These are phyloP conservation scores for Limonomyces culmigenus DNA, from an alignment of 1,284 basidiomycete genomes.

Conservation along the genomic window DNA sequence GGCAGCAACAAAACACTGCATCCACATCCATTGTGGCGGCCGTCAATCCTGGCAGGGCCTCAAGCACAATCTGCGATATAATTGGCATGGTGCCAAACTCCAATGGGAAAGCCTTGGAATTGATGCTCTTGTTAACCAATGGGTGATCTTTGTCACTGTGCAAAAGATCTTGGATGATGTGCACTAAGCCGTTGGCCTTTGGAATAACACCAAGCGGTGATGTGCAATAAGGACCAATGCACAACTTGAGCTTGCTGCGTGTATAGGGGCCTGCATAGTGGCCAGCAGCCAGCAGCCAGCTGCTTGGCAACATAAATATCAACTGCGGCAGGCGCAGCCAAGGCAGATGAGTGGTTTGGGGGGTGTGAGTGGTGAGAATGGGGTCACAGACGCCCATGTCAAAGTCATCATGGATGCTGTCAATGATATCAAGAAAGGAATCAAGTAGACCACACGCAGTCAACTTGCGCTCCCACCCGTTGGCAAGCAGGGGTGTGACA, in stretches of 20 bases:
- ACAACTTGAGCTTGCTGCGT: constrained; percentile 12
- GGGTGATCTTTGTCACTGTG: constrained; percentile 7
- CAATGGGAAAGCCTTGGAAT: constrained; percentile 16
- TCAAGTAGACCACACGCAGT: constrained; percentile 6
- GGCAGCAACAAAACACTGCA: constrained; percentile 15
- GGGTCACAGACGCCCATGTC: constrained; percentile 11
- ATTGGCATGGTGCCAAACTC: constrained; percentile 18
- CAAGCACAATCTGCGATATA: constrained; percentile 9
- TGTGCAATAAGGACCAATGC: constrained; percentile 20
- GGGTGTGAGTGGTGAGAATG: constrained; percentile 7
- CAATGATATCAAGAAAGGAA: constrained; percentile 11
- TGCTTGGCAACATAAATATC: constrained; percentile 9
- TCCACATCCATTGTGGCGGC: constrained; percentile 17
- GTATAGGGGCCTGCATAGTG: constrained; percentile 15
- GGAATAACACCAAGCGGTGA: constrained; percentile 20
- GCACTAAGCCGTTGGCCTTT: constrained; percentile 13
- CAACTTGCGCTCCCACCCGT: constrained; percentile 8
- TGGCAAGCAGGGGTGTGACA: constrained; percentile 11
- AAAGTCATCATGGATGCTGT: constrained; percentile 14
- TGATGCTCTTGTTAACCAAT: constrained; percentile 14
- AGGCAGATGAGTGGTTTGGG: too few relatives aligned
- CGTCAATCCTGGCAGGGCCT: constrained; percentile 15
- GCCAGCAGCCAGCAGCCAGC: constrained; percentile 12
- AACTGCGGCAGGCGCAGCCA: too few relatives aligned
- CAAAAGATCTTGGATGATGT: constrained; percentile 20